Base-by-base conservation (phyloP, 306 rosid species). In the Quercus aquifolioides region DNA sequence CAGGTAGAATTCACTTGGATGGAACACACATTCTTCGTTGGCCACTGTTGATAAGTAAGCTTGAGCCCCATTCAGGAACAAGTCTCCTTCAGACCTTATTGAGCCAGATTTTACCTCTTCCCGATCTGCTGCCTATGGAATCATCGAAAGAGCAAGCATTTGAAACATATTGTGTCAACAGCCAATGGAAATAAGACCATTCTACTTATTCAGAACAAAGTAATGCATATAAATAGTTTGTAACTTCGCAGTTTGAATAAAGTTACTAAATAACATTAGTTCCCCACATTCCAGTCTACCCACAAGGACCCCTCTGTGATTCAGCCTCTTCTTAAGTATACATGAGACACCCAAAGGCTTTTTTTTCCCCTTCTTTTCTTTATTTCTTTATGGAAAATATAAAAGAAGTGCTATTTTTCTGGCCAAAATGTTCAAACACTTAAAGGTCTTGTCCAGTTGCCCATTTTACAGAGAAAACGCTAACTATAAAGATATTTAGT, bases 31-130 rank as follows among this genome's bases (percentile, higher is more conserved):
- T 70, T 75, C 91, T 62, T 72, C 86, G 28, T 14, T 83, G 69
- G 30, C 35, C 52, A 73, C 84, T 52, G 78, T 69, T 20, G 67
- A 62, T 55, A 71, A 49, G 83, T 76, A 77, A 52, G 88, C 83
- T 60, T 78, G 82, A n/a, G 91, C 97, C 81, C 92, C 94, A 85
- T 83, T 88, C 80, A 90, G 87, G 62, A 90, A 30, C 81, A 84
- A 54, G 76, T 88, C 94, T 64, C 91, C 94, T 82, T 87, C 89
- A 30, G 94, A 90, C 82, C 72, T 49, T 73, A 85, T 78, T 67
- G 63, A 54, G 41, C 94, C 92, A 41, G 92, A 75, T 67, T 76
- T 80, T 1, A 41, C 74, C 80, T 79, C 88, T 73, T 76, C 89
- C 69, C 57, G 80, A 78, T 87, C 94, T 70, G 88, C 87, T 6